Evolutionary conservation across 2,329 filamentous ascomycete species (phyloP).

Genomic region (Cercospora nicotianae): DNA sequence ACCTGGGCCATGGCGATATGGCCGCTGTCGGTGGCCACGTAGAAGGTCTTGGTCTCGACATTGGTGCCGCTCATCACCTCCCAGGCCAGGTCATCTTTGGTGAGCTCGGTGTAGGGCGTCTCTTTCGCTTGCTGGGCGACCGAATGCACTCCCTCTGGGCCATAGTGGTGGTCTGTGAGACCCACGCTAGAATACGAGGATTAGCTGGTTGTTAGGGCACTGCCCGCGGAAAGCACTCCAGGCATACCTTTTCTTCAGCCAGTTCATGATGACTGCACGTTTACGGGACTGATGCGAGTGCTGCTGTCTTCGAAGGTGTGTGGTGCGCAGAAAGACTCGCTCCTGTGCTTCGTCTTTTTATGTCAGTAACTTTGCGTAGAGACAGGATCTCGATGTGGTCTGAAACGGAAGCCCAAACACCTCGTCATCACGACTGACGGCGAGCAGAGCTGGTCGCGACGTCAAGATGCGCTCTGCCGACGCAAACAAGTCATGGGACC

Average conservation of each 20-base stretch:
- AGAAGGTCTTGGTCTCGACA: conserved; percentile 95
- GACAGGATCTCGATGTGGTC: not conserved
- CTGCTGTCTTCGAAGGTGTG: not conserved
- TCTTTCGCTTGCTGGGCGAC: conserved; percentile 78
- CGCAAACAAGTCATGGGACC: conserved; percentile 6
- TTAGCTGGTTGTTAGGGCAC: conserved; percentile 27
- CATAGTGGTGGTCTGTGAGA: conserved; percentile 94
- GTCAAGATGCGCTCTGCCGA: not conserved
- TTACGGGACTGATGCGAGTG: not conserved
- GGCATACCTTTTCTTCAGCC: conserved; percentile 81
- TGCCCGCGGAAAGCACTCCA: conserved; percentile 19
- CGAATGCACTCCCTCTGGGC: conserved; percentile 79
- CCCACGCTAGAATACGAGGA: conserved; percentile 54
- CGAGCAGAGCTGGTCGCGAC: not conserved
- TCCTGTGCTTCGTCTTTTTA: not conserved
- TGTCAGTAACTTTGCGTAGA: not conserved
- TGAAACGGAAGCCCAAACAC: conserved; percentile 11
- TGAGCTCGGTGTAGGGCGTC: conserved; percentile 77
- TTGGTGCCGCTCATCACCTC: conserved; percentile 74
- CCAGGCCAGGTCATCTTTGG: conserved; percentile 81
- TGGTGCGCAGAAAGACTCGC: not conserved
- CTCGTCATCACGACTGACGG: not conserved
- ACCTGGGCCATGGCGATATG: conserved; percentile 78
- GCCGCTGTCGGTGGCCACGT: conserved; percentile 78
- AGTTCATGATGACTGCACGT: conserved; percentile 71